phyloP scores from a whole-genome alignment of 192 early-diverging fungal genomes.

The Jimgerdemannia flammicorona region DNA sequence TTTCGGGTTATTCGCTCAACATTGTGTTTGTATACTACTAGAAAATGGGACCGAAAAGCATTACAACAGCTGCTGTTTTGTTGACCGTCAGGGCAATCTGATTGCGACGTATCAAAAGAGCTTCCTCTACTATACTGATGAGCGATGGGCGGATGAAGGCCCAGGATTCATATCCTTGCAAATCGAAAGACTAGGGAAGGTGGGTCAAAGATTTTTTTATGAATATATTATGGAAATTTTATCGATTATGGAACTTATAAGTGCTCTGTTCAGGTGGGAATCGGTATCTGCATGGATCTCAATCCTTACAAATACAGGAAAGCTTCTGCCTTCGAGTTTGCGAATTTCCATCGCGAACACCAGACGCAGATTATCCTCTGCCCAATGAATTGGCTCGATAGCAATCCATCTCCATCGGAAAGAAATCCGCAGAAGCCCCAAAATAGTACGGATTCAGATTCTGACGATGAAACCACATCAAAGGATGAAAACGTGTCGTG shows the following conservation, averaged over 20 bases:
- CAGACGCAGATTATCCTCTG: conserved; percentile 47
- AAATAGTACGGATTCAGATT: not conserved
- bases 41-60: conserved; percentile 20
- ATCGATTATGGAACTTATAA: not conserved
- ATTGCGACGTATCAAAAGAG: conserved; percentile 65
- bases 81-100: conserved; percentile 44
- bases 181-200: conserved; percentile 53
- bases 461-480: not conserved
- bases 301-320: conserved; percentile 71
- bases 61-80: conserved; percentile 62
- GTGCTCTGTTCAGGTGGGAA: conserved; percentile 46
- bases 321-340: conserved; percentile 70
- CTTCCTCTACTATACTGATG: conserved; percentile 68
- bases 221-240: not conserved
- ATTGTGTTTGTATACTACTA: not conserved
- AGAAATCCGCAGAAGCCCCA: conserved; percentile 9
- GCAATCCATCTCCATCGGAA: conserved; percentile 2
- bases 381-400: conserved; percentile 70
- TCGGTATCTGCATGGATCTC: conserved; percentile 84
- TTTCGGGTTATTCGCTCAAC: too few species aligned
- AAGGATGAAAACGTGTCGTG: not conserved
- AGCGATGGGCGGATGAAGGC: conserved; percentile 73
- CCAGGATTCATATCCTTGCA: conserved; percentile 50
- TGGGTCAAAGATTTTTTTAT: conserved; percentile 8
- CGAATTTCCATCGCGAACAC: conserved; percentile 50